Base-by-base conservation (phyloP, 805 yeast species). In the Candida ulmi region DNA sequence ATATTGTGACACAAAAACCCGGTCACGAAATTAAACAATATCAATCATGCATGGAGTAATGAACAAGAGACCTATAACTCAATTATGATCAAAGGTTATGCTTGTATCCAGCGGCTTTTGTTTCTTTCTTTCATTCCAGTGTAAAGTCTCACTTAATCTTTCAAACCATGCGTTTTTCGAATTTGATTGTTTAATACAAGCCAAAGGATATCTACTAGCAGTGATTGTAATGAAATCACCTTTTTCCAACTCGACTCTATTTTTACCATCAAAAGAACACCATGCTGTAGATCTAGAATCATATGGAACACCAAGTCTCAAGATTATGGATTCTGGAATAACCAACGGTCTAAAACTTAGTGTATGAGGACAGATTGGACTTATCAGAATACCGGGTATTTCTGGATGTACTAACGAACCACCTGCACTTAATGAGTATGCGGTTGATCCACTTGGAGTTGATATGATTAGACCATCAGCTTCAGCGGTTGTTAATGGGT, bases 381-480 rank as follows among this genome's bases (percentile, higher is more conserved):
- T 72, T n/a, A 74, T 57, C 31, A 74, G 58, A n/a, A 72, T 69
- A 37, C 78, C 76, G 9, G 75, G 74, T 17, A 74, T 74, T 44
- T 66, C 64, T 2, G 80, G 80, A 47, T 74, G 78, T 4, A 71
- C 72, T 30, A 74, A 65, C 24, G 77, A 65, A 1, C 80, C 80
- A 13, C 80, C 80, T 8, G 76, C 67, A 35, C 74, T 65, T 32
- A 74, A 57, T 1, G 77, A 71, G 48, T 74, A 74, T 2, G 80
- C 80, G 0, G 80, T 74, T 4, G 82, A 76, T 0, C 87, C 87
- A 16, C 83, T 78, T 8, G 87, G 86, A 0, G 86, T 76, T 3
- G 83, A 69, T 33, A 78, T 71, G 11, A 78, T 76, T 11, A 78
- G 58, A 2, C 87, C 87, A 56, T 80, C 87, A 1, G 83, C 84